Percentiles rank a stretch among this genome's conserved stretches.
phyloP scores from a whole-genome alignment of 1,139 yeast species.

The Saccharomyces hybrid region DNA sequence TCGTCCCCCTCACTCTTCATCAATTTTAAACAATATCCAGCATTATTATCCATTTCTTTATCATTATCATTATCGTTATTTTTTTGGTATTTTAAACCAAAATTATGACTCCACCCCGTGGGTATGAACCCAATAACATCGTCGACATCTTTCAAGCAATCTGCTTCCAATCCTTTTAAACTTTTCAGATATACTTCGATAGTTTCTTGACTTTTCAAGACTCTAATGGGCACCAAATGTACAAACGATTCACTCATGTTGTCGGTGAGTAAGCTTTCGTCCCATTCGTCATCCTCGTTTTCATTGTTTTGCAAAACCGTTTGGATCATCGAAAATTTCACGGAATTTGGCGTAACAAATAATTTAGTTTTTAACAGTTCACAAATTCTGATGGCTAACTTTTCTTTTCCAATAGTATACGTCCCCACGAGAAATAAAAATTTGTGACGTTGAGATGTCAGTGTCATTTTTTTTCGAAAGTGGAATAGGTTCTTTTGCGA shows the following conservation, averaged over 20 bases:
- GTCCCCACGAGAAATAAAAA: constrained; percentile 72
- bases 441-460: constrained; percentile 25
- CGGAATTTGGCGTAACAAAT: constrained; percentile 15
- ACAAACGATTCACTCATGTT: constrained; percentile 48
- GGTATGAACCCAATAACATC: constrained; percentile 64
- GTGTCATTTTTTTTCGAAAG: constrained; percentile 23
- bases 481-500: constrained; percentile 41
- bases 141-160: constrained; percentile 24
- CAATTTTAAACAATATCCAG: constrained; percentile 12
- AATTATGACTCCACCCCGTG: constrained; percentile 64
- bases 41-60: constrained; percentile 9
- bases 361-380: constrained; percentile 19
- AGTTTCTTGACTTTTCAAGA: constrained; percentile 36
- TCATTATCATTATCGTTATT: constrained; percentile 3
- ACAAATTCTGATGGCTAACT: constrained; percentile 49
- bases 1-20: constrained; percentile 12
- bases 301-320: constrained; percentile 4
- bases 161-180: constrained; percentile 33
- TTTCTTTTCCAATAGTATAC: constrained; percentile 87
- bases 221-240: constrained; percentile 62
- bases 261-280: constrained; percentile 33
- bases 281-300: constrained; percentile 10
- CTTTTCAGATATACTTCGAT: constrained; percentile 45
- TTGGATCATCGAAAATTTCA: constrained; percentile 14
- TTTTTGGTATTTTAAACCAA: constrained; percentile 11